Evolutionary conservation across 1,139 yeast genomes (phyloP).

Genomic region (Zhuliangozyma blackwelliae): DNA sequence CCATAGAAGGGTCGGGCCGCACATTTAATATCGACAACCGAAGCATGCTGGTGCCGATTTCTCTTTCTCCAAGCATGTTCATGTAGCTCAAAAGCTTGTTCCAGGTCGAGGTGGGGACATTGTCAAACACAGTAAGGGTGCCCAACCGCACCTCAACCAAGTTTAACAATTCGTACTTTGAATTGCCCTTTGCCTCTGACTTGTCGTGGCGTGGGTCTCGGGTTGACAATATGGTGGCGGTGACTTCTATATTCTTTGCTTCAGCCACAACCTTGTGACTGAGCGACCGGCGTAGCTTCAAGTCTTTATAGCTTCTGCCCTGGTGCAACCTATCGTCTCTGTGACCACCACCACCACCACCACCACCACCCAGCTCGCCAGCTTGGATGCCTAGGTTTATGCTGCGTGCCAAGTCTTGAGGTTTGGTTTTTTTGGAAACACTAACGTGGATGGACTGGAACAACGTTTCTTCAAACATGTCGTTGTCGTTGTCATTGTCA

Average conservation of each 20-base stretch:
- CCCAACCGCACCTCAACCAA: slow-evolving; percentile 41
- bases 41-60: slow-evolving; percentile 65
- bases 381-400: slow-evolving; percentile 47
- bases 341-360: slow-evolving; percentile 1
- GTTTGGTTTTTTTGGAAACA: slow-evolving; percentile 48
- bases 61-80: slow-evolving; percentile 66
- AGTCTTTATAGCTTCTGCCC: slow-evolving; percentile 27
- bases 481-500: slow-evolving; percentile 17
- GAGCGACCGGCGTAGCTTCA: slow-evolving; percentile 62
- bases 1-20: slow-evolving; percentile 60
- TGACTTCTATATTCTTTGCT: slow-evolving; percentile 48
- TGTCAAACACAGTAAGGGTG: slow-evolving; percentile 66
- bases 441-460: slow-evolving; percentile 73
- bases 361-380: slow-evolving; percentile 5
- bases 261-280: slow-evolving; percentile 60
- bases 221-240: slow-evolving; percentile 41
- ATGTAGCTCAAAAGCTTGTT: slow-evolving; percentile 73
- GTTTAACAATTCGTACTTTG: slow-evolving; percentile 46
- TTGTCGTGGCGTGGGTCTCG: slow-evolving; percentile 42
- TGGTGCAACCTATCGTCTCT: background rate
- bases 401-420: slow-evolving; percentile 43
- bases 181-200: slow-evolving; percentile 14
- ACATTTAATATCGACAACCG: slow-evolving; percentile 52
- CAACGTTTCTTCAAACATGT: slow-evolving; percentile 56
- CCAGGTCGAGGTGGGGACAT: slow-evolving; percentile 88